These are phyloP conservation scores for Aspergillus affinis DNA, from an alignment of 495 filamentous ascomycete genomes.

Conservation along the genomic window DNA sequence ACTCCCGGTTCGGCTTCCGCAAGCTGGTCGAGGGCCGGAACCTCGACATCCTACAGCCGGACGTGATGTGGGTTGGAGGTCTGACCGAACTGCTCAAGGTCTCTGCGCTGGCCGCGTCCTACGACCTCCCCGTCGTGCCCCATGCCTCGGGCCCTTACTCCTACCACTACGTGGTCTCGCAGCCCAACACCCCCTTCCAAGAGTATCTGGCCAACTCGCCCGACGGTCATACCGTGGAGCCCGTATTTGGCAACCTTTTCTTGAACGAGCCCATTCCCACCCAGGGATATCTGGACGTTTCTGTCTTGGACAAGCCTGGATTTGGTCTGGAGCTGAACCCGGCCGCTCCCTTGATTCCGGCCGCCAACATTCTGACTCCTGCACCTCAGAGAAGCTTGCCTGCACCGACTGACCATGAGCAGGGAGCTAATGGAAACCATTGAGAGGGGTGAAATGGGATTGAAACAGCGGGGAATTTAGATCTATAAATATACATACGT, in stretches of 20 bases:
- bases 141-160: slow-evolving; percentile 91
- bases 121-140: slow-evolving; percentile 92
- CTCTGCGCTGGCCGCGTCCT: slow-evolving; percentile 82
- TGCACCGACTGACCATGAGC: slow-evolving; percentile 36
- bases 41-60: slow-evolving; percentile 89
- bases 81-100: slow-evolving; percentile 90
- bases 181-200: slow-evolving; percentile 88
- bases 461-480: not conserved
- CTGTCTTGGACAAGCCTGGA: slow-evolving; percentile 81
- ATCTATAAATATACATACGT: not conserved
- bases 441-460: not conserved
- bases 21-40: slow-evolving; percentile 90
- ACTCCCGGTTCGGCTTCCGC: slow-evolving; percentile 88
- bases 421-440: slow-evolving; percentile 28
- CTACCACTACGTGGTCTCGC: slow-evolving; percentile 91
- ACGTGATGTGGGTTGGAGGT: slow-evolving; percentile 95
- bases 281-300: slow-evolving; percentile 75
- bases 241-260: slow-evolving; percentile 90
- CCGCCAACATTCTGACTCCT: slow-evolving; percentile 66
- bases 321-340: slow-evolving; percentile 89
- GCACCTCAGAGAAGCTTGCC: slow-evolving; percentile 62
- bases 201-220: slow-evolving; percentile 92
- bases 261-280: slow-evolving; percentile 85
- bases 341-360: slow-evolving; percentile 72
- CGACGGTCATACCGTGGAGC: slow-evolving; percentile 82